Percentiles rank a stretch among this genome's conserved stretches.
Conservation (phyloP, 2,329 filamentous ascomycete species). For the Scedosporium apiospermum region DNA sequence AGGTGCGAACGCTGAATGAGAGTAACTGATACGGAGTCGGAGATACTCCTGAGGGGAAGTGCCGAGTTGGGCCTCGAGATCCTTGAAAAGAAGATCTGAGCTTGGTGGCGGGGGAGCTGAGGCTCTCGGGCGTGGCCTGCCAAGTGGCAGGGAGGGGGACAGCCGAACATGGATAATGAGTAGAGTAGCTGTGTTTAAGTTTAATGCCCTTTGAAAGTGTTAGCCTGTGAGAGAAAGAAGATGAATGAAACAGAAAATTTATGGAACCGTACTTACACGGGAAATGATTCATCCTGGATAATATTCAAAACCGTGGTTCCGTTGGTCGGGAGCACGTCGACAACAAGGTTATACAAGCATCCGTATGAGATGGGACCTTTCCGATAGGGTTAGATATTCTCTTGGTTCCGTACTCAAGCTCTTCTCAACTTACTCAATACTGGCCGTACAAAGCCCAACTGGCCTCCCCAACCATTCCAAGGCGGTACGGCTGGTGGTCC, state of each 20-base stretch:
- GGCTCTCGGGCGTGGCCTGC: constrained; percentile 17
- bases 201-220: constrained; percentile 25
- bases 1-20: constrained; percentile 44
- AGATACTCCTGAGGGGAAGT: constrained; percentile 38
- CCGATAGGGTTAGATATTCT: constrained; percentile 1
- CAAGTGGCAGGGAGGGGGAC: constrained; percentile 4
- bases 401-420: background rate
- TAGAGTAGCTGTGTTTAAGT: constrained; percentile 33
- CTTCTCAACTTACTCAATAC: constrained; percentile 1
- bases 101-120: constrained; percentile 23
- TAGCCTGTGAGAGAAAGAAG: background rate
- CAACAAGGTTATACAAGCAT: constrained; percentile 37
- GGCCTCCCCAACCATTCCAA: background rate
- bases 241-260: too few species aligned
- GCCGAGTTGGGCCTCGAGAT: constrained; percentile 48
- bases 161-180: constrained; percentile 34
- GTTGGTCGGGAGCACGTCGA: constrained; percentile 33
- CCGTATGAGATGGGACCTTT: constrained; percentile 32
- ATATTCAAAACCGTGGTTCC: constrained; percentile 35
- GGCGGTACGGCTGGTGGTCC: background rate
- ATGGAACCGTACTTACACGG: constrained; percentile 23
- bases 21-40: constrained; percentile 41
- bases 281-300: constrained; percentile 32
- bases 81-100: constrained; percentile 48
- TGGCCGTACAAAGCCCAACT: background rate